Base-by-base conservation (phyloP, 768 basidiomycete species). In the Suillus plorans region DNA sequence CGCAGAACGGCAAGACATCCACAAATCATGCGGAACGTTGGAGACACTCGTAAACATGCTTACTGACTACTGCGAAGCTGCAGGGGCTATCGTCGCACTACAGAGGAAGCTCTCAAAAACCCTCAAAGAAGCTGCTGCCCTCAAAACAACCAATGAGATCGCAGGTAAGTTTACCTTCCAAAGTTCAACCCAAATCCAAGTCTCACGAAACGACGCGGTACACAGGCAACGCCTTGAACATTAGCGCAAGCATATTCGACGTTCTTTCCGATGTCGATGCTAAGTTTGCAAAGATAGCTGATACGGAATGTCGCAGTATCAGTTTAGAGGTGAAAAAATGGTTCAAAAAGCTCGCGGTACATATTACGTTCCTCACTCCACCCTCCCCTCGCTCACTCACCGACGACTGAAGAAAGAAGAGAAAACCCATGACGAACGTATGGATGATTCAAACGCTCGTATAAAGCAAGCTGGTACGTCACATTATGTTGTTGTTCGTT, bases 311-410 rank as follows among this genome's bases (percentile, higher is more conserved):
- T 65, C 86, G 88, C 66, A 70, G 63, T 25, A 78, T 92, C 59
- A 86, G 85, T 67, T 74, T 79, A 37, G 91, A 92, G 67, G 86
- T 92, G 49, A 89, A 87, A 80, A 94, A 90, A 70, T 93, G 91
- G 91, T 88, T 93, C 81, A 92, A 90, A 85, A 92, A 88, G 74
- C 82, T 93, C 42, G 83, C 87, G 58, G 91, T 93, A 70, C 69
- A 89, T 50, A 14, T 58, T 10, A 25, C 31, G 50, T 55, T 34
- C 16, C 22, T 25, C 39, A 77, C 37, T 60, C 63, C 50, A 64
- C 47, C 22, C n/a, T 28, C 0, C 53, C 44, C n/a, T 2, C 64
- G 5, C 49, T 60, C 37, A 44, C 10, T 49, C 14, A 50, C 50
- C 0, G 14, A 52, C 64, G n/a, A 13, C 25, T 53, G 20, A 71